Evolutionary conservation across 192 early-diverging fungal species (phyloP).

Genomic region (Umbelopsis ramanniana): DNA sequence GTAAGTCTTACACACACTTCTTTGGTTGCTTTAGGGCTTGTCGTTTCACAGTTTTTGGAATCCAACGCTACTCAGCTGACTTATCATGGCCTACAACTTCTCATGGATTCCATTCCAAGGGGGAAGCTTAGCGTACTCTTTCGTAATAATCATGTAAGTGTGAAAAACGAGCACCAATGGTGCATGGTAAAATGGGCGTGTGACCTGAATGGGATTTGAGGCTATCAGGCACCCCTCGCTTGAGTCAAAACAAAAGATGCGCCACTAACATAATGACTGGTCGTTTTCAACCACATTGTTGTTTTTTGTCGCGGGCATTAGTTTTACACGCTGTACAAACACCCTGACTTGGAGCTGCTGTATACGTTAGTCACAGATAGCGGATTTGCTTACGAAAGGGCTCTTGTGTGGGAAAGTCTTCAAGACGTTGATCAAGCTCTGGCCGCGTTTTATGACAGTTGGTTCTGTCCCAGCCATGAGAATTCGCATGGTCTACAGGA

Average conservation of each 20-base stretch:
- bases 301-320: slow-evolving; percentile 18
- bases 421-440: slow-evolving; percentile 64
- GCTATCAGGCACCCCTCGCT: too few relatives aligned
- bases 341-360: slow-evolving; percentile 51
- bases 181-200: too few relatives aligned
- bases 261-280: background rate
- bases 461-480: slow-evolving; percentile 13
- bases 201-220: too few relatives aligned
- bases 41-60: slow-evolving; percentile 75
- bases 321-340: slow-evolving; percentile 79
- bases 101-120: slow-evolving; percentile 64
- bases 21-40: slow-evolving; percentile 39
- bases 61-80: slow-evolving; percentile 84
- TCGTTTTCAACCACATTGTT: background rate
- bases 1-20: background rate
- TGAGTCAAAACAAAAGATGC: background rate
- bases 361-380: slow-evolving; percentile 75
- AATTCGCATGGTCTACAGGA: background rate
- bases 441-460: slow-evolving; percentile 64
- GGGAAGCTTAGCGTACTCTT: slow-evolving; percentile 78
- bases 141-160: slow-evolving; percentile 89
- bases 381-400: slow-evolving; percentile 61
- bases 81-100: slow-evolving; percentile 70
- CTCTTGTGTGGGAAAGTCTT: slow-evolving; percentile 78
- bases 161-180: too few relatives aligned